phyloP scores from a whole-genome alignment of 2,329 filamentous ascomycete genomes.

The Cladorrhinum sp. region DNA sequence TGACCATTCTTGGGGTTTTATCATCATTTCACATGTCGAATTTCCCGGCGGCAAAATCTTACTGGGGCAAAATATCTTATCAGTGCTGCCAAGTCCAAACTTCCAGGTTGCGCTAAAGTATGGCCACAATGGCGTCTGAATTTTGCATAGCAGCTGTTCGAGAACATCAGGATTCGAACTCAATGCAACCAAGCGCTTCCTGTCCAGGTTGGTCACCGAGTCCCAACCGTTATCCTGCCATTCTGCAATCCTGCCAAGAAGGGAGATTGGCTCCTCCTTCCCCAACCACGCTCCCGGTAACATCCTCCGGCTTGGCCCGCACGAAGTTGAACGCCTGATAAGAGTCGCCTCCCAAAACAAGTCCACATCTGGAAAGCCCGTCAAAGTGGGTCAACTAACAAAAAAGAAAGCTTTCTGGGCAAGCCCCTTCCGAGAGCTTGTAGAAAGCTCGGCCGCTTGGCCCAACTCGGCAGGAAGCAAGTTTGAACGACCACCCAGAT shows the following conservation, averaged over 20 bases:
- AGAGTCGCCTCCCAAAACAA: not conserved
- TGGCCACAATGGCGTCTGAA: too few relatives aligned
- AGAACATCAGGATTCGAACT: too few relatives aligned
- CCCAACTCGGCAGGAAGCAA: not conserved
- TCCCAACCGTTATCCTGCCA: too few relatives aligned
- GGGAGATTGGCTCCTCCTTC: not conserved
- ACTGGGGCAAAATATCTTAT: too few relatives aligned
- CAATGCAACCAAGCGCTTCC: too few relatives aligned
- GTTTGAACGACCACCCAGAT: not conserved
- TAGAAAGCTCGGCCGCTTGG: not conserved
- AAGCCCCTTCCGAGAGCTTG: not conserved
- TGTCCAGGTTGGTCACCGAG: too few relatives aligned
- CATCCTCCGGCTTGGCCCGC: not conserved
- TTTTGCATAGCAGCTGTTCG: too few relatives aligned
- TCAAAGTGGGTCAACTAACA: not conserved
- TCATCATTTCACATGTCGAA: too few relatives aligned
- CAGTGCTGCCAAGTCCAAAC: too few relatives aligned
- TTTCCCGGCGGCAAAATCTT: too few relatives aligned
- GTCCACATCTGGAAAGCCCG: not conserved
- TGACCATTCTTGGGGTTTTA: too few relatives aligned
- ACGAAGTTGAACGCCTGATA: not conserved
- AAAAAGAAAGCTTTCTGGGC: not conserved
- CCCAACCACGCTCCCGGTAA: not conserved
- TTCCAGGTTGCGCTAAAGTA: too few relatives aligned
- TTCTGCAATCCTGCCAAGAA: not conserved